phyloP scores from a whole-genome alignment of 75 land plant genomes.

The Picea sitchensis region DNA sequence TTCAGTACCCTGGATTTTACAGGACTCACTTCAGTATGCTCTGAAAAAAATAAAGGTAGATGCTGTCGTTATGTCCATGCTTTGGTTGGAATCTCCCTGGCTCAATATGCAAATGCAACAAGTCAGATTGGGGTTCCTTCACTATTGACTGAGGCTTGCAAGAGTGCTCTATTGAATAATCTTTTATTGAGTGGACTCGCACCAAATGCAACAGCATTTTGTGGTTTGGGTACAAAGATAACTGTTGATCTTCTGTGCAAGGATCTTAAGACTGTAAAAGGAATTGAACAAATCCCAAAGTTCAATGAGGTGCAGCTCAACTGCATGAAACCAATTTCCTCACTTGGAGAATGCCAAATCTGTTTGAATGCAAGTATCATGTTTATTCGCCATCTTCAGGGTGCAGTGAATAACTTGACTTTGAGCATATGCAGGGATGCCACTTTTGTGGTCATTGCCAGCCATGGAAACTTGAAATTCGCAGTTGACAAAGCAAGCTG shows the following conservation, averaged over 20 bases:
- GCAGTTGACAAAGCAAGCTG: conserved; percentile 56
- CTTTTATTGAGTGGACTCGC: conserved; percentile 40
- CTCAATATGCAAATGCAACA: conserved; percentile 51
- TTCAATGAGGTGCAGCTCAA: conserved; percentile 36
- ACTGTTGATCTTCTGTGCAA: conserved; percentile 47
- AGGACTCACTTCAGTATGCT: conserved; percentile 44
- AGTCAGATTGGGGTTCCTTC: conserved; percentile 48
- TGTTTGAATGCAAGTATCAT: conserved; percentile 52
- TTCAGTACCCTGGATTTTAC: conserved; percentile 60
- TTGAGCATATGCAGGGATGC: conserved; percentile 67
- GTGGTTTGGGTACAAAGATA: conserved; percentile 63
- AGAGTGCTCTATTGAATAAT: conserved; percentile 32
- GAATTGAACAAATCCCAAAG: conserved; percentile 47
- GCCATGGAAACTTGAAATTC: conserved; percentile 32
- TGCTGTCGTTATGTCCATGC: conserved; percentile 74
- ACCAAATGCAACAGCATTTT: conserved; percentile 39
- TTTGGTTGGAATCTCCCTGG: conserved; percentile 51
- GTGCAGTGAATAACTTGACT: conserved; percentile 35
- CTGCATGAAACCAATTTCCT: conserved; percentile 35
- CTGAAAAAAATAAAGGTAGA: conserved; percentile 34
- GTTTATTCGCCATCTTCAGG: conserved; percentile 42
- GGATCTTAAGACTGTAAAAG: conserved; percentile 40
- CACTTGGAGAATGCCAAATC: conserved; percentile 32
- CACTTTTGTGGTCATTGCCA: conserved; percentile 63
- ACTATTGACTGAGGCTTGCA: conserved; percentile 41